phyloP scores from a whole-genome alignment of 306 rosid species.

The Quercus bicolor region DNA sequence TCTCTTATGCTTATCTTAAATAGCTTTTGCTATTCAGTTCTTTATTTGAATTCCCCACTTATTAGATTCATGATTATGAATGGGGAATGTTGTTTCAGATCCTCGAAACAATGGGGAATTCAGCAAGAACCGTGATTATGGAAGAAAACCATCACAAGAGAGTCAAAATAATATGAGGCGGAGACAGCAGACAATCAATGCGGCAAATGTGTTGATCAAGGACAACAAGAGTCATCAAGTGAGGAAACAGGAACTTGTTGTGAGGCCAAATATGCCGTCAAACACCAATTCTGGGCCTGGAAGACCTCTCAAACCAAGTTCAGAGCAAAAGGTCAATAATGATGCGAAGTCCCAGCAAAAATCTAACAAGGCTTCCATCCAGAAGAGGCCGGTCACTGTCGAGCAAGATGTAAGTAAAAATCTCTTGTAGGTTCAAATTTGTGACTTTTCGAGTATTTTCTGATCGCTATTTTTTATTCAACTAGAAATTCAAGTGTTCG shows the following conservation, averaged over 20 bases:
- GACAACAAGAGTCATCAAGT: conserved; percentile 44
- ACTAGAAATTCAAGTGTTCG: conserved; percentile 47
- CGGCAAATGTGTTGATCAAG: conserved; percentile 28
- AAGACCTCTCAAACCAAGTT: conserved; percentile 46
- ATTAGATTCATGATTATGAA: conserved; percentile 35
- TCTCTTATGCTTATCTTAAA: conserved; percentile 34
- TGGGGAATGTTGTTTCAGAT: conserved; percentile 66
- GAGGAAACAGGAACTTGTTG: conserved; percentile 47
- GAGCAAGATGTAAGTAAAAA: conserved; percentile 56
- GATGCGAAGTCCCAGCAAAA: conserved; percentile 43
- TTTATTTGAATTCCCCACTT: conserved; percentile 31
- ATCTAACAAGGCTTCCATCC: conserved; percentile 31
- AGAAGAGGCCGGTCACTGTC: conserved; percentile 40
- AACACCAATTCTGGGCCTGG: conserved; percentile 44
- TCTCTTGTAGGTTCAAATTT: background rate
- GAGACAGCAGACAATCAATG: conserved; percentile 37
- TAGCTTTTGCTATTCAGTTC: conserved; percentile 34
- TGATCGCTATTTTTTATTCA: conserved; percentile 19
- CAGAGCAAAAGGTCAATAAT: conserved; percentile 34
- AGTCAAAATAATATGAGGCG: conserved; percentile 35
- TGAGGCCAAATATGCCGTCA: conserved; percentile 46
- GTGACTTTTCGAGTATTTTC: conserved; percentile 12
- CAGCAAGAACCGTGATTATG: conserved; percentile 44
- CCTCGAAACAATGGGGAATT: conserved; percentile 55
- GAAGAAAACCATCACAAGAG: conserved; percentile 47